These are phyloP conservation scores for Diutina mesorugosa DNA, from an alignment of 1,139 yeast genomes.

Conservation along the genomic window DNA sequence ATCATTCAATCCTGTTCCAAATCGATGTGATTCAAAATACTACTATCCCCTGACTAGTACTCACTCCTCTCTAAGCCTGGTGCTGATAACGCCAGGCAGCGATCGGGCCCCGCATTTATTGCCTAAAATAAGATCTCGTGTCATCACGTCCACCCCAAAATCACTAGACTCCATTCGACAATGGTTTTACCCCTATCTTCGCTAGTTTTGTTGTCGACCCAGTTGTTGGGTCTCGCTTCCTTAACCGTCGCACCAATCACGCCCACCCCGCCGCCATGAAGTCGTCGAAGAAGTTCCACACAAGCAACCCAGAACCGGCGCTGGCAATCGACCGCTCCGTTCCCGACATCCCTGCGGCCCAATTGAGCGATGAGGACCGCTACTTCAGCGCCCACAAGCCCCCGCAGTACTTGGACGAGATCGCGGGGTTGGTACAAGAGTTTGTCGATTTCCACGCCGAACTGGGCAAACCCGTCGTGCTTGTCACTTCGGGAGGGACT, in stretches of 20 bases:
- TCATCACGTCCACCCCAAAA: no score
- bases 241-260: background rate
- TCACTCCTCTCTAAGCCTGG: no score
- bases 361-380: conserved; percentile 54
- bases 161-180: background rate
- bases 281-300: conserved; percentile 15
- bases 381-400: conserved; percentile 63
- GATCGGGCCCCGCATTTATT: no score
- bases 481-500: conserved; percentile 96
- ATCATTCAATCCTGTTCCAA: no score
- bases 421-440: conserved; percentile 40
- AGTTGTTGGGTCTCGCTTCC: background rate
- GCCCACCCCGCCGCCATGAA: background rate
- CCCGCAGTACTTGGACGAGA: conserved; percentile 59
- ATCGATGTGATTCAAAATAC: no score
- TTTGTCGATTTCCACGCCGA: conserved; percentile 42
- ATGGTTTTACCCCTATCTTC: background rate
- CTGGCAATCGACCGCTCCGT: conserved; percentile 70
- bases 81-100: no score
- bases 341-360: conserved; percentile 74
- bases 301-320: conserved; percentile 58
- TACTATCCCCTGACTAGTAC: no score
- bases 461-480: conserved; percentile 43
- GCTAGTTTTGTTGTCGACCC: background rate
- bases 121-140: no score